Evolutionary conservation across 176 grass and related monocot genomes (phyloP).

Genomic region (Oryza punctata): DNA sequence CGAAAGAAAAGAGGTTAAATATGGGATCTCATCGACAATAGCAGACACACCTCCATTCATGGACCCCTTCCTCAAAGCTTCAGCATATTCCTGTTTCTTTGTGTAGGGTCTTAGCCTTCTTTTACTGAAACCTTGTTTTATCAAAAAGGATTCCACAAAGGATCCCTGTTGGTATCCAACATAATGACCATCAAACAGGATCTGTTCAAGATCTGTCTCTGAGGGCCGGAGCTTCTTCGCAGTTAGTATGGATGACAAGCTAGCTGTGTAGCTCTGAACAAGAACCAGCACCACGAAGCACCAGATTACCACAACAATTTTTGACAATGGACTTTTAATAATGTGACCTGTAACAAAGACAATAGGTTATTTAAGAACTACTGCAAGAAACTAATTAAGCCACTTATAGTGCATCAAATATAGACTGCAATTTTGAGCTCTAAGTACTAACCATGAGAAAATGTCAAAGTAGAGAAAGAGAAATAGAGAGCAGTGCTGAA

Average conservation of each 20-base stretch:
- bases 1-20: slow-evolving; percentile 51
- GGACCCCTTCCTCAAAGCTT: slow-evolving; percentile 65
- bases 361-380: background rate
- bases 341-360: slow-evolving; percentile 32
- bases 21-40: slow-evolving; percentile 76
- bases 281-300: slow-evolving; percentile 60
- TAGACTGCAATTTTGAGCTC: background rate
- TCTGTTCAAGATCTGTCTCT: slow-evolving; percentile 49
- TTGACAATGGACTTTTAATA: slow-evolving; percentile 56
- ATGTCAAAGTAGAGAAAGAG: slow-evolving; percentile 63
- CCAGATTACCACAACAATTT: slow-evolving; percentile 61
- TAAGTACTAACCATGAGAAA: slow-evolving; percentile 55
- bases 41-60: slow-evolving; percentile 66
- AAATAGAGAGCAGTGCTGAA: slow-evolving; percentile 66
- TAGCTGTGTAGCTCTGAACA: slow-evolving; percentile 72
- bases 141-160: slow-evolving; percentile 40
- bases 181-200: slow-evolving; percentile 36
- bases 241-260: slow-evolving; percentile 73
- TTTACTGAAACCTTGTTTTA: slow-evolving; percentile 10
- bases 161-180: slow-evolving; percentile 53
- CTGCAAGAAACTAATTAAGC: background rate
- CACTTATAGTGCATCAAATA: background rate
- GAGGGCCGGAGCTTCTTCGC: slow-evolving; percentile 50
- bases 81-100: slow-evolving; percentile 44
- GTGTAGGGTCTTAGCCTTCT: slow-evolving; percentile 44